Percentiles rank a stretch among this genome's conserved stretches.
Evolutionary conservation across 768 basidiomycete species (phyloP).

Genomic region (Tylopilus sp.): DNA sequence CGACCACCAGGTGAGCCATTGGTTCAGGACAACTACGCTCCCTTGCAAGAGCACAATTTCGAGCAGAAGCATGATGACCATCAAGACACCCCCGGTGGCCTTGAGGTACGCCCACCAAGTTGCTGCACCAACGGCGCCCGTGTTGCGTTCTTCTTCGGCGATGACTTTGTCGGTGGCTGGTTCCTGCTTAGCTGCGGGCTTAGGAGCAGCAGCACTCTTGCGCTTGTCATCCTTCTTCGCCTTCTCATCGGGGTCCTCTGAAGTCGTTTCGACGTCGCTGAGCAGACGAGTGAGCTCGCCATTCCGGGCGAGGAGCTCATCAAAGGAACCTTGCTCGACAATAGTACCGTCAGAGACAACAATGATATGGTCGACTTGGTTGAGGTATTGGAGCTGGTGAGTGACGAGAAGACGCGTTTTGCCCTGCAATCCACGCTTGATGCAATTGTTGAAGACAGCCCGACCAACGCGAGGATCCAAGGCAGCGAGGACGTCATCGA

Average conservation of each 20-base stretch:
- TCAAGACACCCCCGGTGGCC: slow-evolving; percentile 24
- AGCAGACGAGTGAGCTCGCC: slow-evolving; percentile 28
- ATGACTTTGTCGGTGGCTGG: slow-evolving; percentile 16
- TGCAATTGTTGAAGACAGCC: slow-evolving; percentile 26
- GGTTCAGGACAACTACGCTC: slow-evolving; percentile 22
- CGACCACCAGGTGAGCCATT: slow-evolving; percentile 33
- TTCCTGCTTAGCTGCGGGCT: slow-evolving; percentile 8
- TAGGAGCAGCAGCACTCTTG: slow-evolving; percentile 17
- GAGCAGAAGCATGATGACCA: slow-evolving; percentile 18
- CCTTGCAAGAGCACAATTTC: slow-evolving; percentile 24
- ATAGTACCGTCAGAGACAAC: slow-evolving; percentile 44
- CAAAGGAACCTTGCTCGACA: slow-evolving; percentile 43
- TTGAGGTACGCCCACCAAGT: slow-evolving; percentile 33
- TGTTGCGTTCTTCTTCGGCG: slow-evolving; percentile 24
- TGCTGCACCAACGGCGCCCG: slow-evolving; percentile 20
- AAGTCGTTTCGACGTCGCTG: slow-evolving; percentile 16
- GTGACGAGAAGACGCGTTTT: slow-evolving; percentile 30
- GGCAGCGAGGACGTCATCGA: slow-evolving; percentile 46
- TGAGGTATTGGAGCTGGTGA: slow-evolving; percentile 31
- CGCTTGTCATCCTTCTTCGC: slow-evolving; percentile 17
- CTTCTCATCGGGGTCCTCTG: slow-evolving; percentile 4
- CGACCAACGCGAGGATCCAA: slow-evolving; percentile 45
- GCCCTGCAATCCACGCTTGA: slow-evolving; percentile 18
- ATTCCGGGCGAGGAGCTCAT: slow-evolving; percentile 31
- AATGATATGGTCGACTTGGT: slow-evolving; percentile 42